Base-by-base conservation (phyloP, 2,329 filamentous ascomycete species). In the Cladophialophora immunda region DNA sequence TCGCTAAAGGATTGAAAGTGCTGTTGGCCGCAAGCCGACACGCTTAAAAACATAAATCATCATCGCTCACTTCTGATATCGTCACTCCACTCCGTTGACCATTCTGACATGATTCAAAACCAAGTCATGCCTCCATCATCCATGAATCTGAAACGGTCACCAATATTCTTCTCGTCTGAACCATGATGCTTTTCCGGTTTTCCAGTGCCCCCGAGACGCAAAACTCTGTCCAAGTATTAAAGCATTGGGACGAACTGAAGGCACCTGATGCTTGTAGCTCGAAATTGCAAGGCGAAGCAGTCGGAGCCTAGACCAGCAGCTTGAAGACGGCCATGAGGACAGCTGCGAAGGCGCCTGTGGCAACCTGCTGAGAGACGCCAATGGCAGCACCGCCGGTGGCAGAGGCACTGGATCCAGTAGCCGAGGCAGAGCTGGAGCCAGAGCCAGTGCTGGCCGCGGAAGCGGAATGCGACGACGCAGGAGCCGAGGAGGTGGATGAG, bases 271-370 rank as follows among this genome's bases (percentile, higher is more conserved):
- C 25, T 22, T n/a, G 30, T 41, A 52, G 52, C 32, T 52, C 19
- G 58, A 47, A 45, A 17, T 19, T 7, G 27, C 9, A 55, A 53
- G 15, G 9, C 32, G 30, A 70, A 15, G 7, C 19, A 22, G 19
- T 50, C 45, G 22, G 13, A 25, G 7, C 45, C 76, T 86, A 90
- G 76, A 90, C 77, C 68, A 86, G 79, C 68, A 89, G 76, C 69
- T 86, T 86, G 73, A 89, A 86, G 62, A 86, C 77, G 58, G 84
- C 82, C 65, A 87, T 78, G 69, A 89, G 77, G 73, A 83, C 84
- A 67, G 83, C 83, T 57, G 82, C 84, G 63, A 89, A 75, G 47
- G 81, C 73, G 62, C 82, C 81, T 62, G 84, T 84, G 58, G 85
- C 83, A 74, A 85, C 85, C 69, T 84, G 80, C 73, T 81, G 80